phyloP scores from a whole-genome alignment of 2,329 filamentous ascomycete species.

The Aspergillus jensenii region DNA sequence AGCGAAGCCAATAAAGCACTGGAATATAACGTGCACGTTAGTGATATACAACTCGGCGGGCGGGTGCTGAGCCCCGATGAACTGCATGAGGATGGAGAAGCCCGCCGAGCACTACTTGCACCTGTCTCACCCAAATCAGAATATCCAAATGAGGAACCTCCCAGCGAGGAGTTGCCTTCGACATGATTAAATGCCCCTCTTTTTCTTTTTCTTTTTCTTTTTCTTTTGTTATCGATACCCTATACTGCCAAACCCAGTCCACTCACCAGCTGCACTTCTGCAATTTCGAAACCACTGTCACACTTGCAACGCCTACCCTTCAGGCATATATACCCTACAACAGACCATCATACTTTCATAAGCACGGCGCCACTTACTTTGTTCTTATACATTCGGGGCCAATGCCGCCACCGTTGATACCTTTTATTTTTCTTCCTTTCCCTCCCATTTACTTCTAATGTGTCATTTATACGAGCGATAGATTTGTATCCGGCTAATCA shows the following conservation, averaged over 20 bases:
- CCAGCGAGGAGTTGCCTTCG: not conserved
- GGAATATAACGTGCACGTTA: constrained; percentile 74
- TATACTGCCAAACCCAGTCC: not conserved
- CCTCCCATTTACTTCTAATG: not conserved
- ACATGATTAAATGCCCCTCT: not conserved
- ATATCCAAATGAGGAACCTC: not conserved
- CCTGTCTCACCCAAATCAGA: not conserved
- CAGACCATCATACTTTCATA: not conserved
- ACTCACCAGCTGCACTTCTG: not conserved
- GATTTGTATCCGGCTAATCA: constrained; percentile 10
- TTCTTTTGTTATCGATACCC: constrained; percentile 4
- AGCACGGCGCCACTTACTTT: not conserved
- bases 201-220: constrained; percentile 2
- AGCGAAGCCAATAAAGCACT: constrained; percentile 84
- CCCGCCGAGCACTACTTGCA: constrained; percentile 4
- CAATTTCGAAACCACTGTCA: not conserved
- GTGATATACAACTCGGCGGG: constrained; percentile 78
- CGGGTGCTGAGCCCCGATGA: constrained; percentile 74
- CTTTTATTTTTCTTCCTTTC: constrained; percentile 11
- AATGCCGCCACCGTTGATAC: not conserved
- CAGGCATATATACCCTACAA: not conserved
- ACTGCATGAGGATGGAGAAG: constrained; percentile 31
- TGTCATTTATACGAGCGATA: constrained; percentile 14
- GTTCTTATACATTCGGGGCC: not conserved
- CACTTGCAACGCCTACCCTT: not conserved